A percentile compares a stretch with the other conserved stretches of the same genome.
Conservation (phyloP, 306 rosid species). For the Inga laurina region DNA sequence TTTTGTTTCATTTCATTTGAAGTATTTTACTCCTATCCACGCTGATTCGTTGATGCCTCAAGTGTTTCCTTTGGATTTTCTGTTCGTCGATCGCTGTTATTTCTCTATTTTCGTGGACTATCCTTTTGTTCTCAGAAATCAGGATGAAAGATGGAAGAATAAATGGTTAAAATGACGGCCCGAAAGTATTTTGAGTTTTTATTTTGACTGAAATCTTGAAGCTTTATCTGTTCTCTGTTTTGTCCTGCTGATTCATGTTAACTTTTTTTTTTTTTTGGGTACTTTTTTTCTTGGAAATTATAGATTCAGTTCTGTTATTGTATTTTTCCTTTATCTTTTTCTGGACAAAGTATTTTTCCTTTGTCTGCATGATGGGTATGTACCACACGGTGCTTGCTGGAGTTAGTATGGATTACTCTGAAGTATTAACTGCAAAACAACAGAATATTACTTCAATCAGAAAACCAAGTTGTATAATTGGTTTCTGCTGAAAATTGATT, state of each 20-base stretch:
- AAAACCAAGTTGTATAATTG: neutral
- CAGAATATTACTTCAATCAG: neutral
- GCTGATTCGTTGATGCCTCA: neutral
- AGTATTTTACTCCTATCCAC: neutral
- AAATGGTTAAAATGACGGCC: neutral
- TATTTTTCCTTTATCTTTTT: neutral
- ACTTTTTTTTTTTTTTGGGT: neutral
- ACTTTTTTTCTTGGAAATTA: neutral
- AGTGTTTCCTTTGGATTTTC: neutral
- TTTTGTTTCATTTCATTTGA: neutral
- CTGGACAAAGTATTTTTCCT: neutral
- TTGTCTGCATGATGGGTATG: conserved; percentile 1
- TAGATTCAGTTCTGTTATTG: neutral
- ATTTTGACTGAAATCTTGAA: neutral
- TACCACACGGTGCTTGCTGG: neutral
- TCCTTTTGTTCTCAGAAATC: neutral
- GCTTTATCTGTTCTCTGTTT: neutral
- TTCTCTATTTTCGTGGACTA: neutral
- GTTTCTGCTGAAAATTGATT: conserved; percentile 11
- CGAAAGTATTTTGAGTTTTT: neutral
- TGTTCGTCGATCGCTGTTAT: neutral
- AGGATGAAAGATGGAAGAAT: neutral
- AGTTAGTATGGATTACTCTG: conserved; percentile 6
- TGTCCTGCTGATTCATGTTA: neutral
- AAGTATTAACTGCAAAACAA: neutral